Percentiles rank a stretch among this genome's conserved stretches.
These are phyloP conservation scores for Pichia sp. DNA, from an alignment of 1,139 yeast genomes.

Conservation along the genomic window DNA sequence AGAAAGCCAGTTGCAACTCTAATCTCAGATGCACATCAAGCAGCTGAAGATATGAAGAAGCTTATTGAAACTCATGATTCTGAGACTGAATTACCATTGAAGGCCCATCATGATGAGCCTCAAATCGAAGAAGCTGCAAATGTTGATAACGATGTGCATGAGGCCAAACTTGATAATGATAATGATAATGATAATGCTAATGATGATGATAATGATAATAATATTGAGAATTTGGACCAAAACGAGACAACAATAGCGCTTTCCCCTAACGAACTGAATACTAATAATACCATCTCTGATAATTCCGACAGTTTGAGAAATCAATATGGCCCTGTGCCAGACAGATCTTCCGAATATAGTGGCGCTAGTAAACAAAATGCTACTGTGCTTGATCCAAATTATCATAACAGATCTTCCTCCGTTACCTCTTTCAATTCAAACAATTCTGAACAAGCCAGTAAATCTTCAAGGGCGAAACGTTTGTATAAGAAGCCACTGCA, in stretches of 20 bases:
- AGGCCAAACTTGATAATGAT: constrained; percentile 3
- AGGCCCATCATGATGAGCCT: too few species aligned
- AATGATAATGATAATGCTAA: constrained; percentile 1
- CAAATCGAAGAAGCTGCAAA: too few species aligned
- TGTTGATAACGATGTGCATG: too few species aligned
- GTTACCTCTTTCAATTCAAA: constrained; percentile 6
- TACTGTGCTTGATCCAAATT: background rate
- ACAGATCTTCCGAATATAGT: constrained; percentile 10
- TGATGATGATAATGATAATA: background rate
- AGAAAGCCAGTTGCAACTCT: constrained; percentile 9
- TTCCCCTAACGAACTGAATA: constrained; percentile 4
- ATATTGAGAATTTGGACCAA: too few species aligned
- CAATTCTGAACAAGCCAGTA: constrained; percentile 8
- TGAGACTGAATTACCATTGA: constrained; percentile 13
- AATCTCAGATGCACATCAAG: constrained; percentile 11
- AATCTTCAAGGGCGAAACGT: constrained; percentile 13
- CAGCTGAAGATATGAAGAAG: constrained; percentile 11
- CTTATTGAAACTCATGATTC: constrained; percentile 9
- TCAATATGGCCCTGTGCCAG: constrained; percentile 14
- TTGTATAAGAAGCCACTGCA: constrained; percentile 20
- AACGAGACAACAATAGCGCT: too few species aligned
- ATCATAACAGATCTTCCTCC: constrained; percentile 11
- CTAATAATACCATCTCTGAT: constrained; percentile 10
- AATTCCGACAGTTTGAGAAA: constrained; percentile 13
- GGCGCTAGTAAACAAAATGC: constrained; percentile 1